phyloP scores from a whole-genome alignment of 1,284 basidiomycete species.

The Fistulina hepatica region DNA sequence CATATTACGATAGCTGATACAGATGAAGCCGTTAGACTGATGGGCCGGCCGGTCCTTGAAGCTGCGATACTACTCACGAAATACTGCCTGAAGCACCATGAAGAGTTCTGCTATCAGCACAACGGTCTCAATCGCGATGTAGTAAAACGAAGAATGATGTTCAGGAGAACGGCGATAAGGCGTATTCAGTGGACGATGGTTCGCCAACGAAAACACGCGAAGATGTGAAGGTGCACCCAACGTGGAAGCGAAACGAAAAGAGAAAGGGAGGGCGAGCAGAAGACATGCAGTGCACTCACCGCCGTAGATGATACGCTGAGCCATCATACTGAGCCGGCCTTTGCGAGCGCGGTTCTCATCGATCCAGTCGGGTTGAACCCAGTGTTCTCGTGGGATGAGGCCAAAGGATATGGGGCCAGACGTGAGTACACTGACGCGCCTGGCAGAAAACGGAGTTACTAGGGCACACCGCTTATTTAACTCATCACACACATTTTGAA shows the following conservation, averaged over 20 bases:
- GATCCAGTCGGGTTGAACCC: conserved; percentile 77
- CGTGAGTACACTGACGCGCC: conserved; percentile 47
- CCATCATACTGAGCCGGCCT: conserved; percentile 48
- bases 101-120: background rate
- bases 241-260: conserved; percentile 1
- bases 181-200: no score
- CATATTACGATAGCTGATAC: conserved; percentile 57
- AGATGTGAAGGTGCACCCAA: conserved; percentile 5
- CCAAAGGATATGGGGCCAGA: conserved; percentile 56
- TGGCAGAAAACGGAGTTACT: conserved; percentile 16
- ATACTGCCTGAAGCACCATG: conserved; percentile 32
- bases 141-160: background rate
- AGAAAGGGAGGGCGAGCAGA: background rate
- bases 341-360: conserved; percentile 59
- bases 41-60: background rate
- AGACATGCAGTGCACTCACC: conserved; percentile 24
- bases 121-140: no score
- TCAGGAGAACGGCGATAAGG: no score
- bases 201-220: conserved; percentile 1
- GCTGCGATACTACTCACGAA: conserved; percentile 28
- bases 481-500: conserved; percentile 44
- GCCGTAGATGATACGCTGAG: conserved; percentile 61
- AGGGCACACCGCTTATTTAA: background rate
- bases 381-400: conserved; percentile 58
- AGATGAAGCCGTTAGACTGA: conserved; percentile 3